These are phyloP conservation scores for Akebia trifoliata DNA, from an alignment of 164 flowering plant genomes.

Conservation along the genomic window DNA sequence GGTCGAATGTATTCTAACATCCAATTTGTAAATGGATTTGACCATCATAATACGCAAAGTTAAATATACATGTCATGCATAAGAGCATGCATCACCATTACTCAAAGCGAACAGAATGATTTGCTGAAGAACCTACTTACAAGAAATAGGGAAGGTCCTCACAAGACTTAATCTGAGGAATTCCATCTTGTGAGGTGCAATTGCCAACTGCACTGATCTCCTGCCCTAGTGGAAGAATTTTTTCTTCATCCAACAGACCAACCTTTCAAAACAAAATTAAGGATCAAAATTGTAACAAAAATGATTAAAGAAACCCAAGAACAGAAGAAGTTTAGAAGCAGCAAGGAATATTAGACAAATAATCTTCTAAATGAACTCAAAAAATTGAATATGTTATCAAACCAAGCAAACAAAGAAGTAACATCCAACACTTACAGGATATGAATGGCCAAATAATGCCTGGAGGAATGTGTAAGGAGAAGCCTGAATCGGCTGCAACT, in stretches of 20 bases:
- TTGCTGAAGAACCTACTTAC: conserved; percentile 36
- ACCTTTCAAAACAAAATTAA: conserved; percentile 45
- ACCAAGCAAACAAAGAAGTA: conserved; percentile 3
- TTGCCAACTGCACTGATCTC: conserved; percentile 71
- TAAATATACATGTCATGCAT: not conserved
- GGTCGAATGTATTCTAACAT: too few relatives aligned
- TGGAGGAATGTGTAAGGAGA: conserved; percentile 65
- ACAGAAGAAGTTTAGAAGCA: not conserved
- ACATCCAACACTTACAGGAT: conserved; percentile 55
- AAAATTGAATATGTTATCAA: too few relatives aligned
- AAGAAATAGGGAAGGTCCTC: conserved; percentile 77
- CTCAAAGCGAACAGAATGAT: not conserved
- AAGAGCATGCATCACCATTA: not conserved
- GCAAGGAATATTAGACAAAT: too few relatives aligned
- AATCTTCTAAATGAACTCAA: too few relatives aligned
- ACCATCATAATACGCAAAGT: too few relatives aligned
- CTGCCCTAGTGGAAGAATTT: conserved; percentile 80
- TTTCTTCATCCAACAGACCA: conserved; percentile 81
- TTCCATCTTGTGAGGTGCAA: conserved; percentile 55
- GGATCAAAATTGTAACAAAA: not conserved
- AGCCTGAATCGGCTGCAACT: conserved; percentile 57
- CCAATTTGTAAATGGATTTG: too few relatives aligned
- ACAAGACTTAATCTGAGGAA: conserved; percentile 63
- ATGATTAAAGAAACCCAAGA: not conserved
- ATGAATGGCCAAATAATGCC: conserved; percentile 73